Evolutionary conservation across 768 basidiomycete genomes (phyloP).

Genomic region (Ephemerocybe angulata): DNA sequence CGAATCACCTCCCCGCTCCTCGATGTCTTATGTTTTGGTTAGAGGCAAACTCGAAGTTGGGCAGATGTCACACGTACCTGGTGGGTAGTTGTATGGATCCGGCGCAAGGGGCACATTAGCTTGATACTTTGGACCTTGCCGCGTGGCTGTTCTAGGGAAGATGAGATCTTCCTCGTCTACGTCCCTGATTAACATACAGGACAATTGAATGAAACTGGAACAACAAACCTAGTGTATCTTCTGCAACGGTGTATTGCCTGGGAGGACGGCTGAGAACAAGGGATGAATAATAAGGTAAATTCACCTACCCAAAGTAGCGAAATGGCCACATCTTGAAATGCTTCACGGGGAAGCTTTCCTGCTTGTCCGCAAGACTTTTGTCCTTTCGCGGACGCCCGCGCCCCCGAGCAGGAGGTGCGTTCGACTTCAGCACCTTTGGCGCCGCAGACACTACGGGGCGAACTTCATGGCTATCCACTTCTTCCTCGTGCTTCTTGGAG

Average conservation of each 20-base stretch:
- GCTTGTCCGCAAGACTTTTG: constrained; percentile 64
- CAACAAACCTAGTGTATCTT: constrained; percentile 79
- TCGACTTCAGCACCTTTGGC: constrained; percentile 56
- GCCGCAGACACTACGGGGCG: constrained; percentile 51
- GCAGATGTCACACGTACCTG: constrained; percentile 28
- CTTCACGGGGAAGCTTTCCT: constrained; percentile 73
- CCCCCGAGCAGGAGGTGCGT: constrained; percentile 68
- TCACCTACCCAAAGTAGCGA: constrained; percentile 90
- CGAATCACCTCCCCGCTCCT: constrained; percentile 64
- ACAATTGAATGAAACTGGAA: neutral
- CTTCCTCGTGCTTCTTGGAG: constrained; percentile 80
- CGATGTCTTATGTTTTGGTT: constrained; percentile 42
- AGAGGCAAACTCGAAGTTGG: neutral
- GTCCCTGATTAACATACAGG: constrained; percentile 16
- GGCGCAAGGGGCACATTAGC: constrained; percentile 51
- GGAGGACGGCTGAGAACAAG: constrained; percentile 10
- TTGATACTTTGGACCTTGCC: constrained; percentile 88
- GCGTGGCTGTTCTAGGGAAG: constrained; percentile 88
- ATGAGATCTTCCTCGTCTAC: constrained; percentile 95
- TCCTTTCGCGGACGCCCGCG: constrained; percentile 79
- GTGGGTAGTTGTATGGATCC: constrained; percentile 35
- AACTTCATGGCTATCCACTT: constrained; percentile 72
- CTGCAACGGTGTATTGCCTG: constrained; percentile 86
- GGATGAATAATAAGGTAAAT: constrained; percentile 7
- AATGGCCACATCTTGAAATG: constrained; percentile 93